A percentile compares a stretch with the other conserved stretches of the same genome.
phyloP scores from a whole-genome alignment of 2,329 filamentous ascomycete genomes.

The Trichophyton benhamiae region DNA sequence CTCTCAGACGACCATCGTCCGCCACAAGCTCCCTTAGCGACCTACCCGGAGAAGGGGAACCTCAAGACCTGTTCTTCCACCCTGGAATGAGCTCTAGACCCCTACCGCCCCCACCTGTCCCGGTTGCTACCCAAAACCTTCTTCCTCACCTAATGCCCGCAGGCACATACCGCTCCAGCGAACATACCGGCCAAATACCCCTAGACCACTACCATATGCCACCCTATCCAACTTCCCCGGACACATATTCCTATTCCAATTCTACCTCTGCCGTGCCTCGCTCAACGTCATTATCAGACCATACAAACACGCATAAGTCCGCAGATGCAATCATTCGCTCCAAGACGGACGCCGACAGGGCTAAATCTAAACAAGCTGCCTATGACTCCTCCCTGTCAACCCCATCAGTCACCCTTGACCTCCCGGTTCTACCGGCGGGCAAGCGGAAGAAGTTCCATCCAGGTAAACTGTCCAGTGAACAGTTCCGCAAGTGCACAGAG shows the following conservation, averaged over 20 bases:
- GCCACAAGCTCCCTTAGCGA: constrained; percentile 44
- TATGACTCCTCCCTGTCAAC: constrained; percentile 14
- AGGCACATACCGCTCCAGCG: constrained; percentile 47
- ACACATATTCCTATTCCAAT: constrained; percentile 40
- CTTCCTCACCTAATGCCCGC: constrained; percentile 40
- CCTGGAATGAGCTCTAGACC: constrained; percentile 57
- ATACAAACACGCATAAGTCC: constrained; percentile 60
- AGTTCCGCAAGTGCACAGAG: constrained; percentile 74
- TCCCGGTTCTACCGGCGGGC: constrained; percentile 69
- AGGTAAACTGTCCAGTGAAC: constrained; percentile 63
- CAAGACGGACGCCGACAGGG: constrained; percentile 77
- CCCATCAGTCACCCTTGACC: constrained; percentile 56
- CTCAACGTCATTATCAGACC: constrained; percentile 71
- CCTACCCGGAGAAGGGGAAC: constrained; percentile 54
- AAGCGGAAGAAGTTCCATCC: constrained; percentile 75
- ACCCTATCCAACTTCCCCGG: constrained; percentile 33
- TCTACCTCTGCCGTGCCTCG: constrained; percentile 45
- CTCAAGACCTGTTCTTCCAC: constrained; percentile 88
- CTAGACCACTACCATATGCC: constrained; percentile 28
- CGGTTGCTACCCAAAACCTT: constrained; percentile 37
- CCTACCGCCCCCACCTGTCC: constrained; percentile 52
- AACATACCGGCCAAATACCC: constrained; percentile 29
- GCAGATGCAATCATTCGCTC: constrained; percentile 76
- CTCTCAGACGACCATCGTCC: constrained; percentile 42
- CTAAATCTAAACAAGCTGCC: constrained; percentile 37